A percentile compares a stretch with the other conserved stretches of the same genome.
These are phyloP conservation scores for Mycena amicta DNA, from an alignment of 768 basidiomycete species.

Conservation along the genomic window DNA sequence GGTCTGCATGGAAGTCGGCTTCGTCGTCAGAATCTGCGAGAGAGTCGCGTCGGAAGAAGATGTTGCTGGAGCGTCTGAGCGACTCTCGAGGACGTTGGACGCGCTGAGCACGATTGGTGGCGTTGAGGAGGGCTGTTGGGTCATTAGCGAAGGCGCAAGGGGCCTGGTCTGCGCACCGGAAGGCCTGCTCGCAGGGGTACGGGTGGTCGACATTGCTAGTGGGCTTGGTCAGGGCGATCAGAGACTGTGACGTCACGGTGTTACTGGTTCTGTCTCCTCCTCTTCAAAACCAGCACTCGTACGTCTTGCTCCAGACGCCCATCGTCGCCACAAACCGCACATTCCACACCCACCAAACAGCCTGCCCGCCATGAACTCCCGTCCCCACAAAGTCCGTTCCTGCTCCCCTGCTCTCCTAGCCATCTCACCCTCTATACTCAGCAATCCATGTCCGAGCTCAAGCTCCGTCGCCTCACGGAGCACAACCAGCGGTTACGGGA, in stretches of 20 bases:
- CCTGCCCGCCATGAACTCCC: conserved; percentile 60
- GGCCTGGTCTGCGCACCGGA: not conserved
- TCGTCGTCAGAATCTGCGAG: conserved; percentile 28
- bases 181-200: not conserved
- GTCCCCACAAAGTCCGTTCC: conserved; percentile 65
- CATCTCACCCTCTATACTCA: conserved; percentile 27
- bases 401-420: conserved; percentile 2
- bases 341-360: conserved; percentile 22
- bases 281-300: not conserved
- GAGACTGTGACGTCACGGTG: not conserved
- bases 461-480: conserved; percentile 89
- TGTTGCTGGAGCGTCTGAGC: conserved; percentile 11
- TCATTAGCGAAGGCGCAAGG: too few species aligned
- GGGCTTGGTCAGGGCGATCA: not conserved
- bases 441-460: conserved; percentile 98
- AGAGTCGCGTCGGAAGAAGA: conserved; percentile 17
- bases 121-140: conserved; percentile 6
- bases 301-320: conserved; percentile 21
- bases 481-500: conserved; percentile 91
- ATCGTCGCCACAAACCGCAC: conserved; percentile 20
- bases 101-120: conserved; percentile 11
- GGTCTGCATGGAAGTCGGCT: conserved; percentile 21
- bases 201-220: not conserved
- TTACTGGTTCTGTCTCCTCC: not conserved
- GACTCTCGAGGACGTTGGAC: conserved; percentile 12